Conservation (phyloP, 257 asterid species). For the Nicotiana tabacum region DNA sequence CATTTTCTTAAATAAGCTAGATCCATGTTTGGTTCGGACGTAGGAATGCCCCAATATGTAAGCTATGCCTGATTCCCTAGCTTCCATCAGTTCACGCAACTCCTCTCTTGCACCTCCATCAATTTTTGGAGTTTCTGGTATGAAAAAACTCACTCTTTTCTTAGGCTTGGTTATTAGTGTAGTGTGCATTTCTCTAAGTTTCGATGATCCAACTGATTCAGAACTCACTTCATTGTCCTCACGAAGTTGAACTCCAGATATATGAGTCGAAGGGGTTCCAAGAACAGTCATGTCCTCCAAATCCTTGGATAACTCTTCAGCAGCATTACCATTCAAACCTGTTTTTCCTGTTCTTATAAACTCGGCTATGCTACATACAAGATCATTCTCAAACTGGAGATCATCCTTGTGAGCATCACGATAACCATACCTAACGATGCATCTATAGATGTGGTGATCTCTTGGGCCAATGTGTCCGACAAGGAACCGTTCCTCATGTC, state of each 20-base stretch:
- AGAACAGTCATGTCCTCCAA: slow-evolving; percentile 56
- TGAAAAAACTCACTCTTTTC: slow-evolving; percentile 62
- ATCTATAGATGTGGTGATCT: slow-evolving; percentile 65
- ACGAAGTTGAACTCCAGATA: slow-evolving; percentile 34
- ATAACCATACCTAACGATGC: slow-evolving; percentile 81
- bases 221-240: slow-evolving; percentile 24
- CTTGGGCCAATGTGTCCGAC: slow-evolving; percentile 77
- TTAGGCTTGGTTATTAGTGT: slow-evolving; percentile 22
- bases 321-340: background rate
- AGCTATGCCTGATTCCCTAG: slow-evolving; percentile 85
- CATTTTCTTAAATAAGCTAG: slow-evolving; percentile 56
- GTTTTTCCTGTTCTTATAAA: slow-evolving; percentile 48
- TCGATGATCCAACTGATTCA: slow-evolving; percentile 36
- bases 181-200: slow-evolving; percentile 34
- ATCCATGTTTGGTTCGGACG: slow-evolving; percentile 72
- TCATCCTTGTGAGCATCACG: slow-evolving; percentile 81
- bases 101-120: slow-evolving; percentile 45
- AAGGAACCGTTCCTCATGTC: slow-evolving; percentile 64
- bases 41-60: slow-evolving; percentile 78
- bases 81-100: slow-evolving; percentile 66
- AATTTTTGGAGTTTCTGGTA: slow-evolving; percentile 57
- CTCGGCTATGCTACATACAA: slow-evolving; percentile 75
- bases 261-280: slow-evolving; percentile 63
- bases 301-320: slow-evolving; percentile 7
- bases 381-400: slow-evolving; percentile 60